Evolutionary conservation across 495 filamentous ascomycete species (phyloP).

Genomic region (Viridothelium virens): DNA sequence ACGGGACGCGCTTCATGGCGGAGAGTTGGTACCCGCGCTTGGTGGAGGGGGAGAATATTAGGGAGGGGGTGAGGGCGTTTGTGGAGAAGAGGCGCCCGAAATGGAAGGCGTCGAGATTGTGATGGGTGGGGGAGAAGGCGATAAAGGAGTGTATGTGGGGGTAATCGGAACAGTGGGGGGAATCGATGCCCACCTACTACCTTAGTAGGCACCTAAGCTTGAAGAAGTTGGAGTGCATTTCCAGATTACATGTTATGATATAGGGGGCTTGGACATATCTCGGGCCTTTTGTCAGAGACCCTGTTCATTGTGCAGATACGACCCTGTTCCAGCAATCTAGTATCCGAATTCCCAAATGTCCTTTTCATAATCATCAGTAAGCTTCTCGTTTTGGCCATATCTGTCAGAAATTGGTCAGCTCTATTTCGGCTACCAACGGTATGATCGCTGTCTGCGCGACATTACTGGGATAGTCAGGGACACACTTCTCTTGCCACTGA

Average conservation of each 20-base stretch:
- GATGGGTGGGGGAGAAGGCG: neutral
- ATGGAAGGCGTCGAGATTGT: slow-evolving; percentile 72
- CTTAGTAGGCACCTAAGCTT: too few relatives aligned
- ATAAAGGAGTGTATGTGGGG: neutral
- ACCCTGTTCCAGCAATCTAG: slow-evolving; percentile 18
- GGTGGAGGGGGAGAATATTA: slow-evolving; percentile 62
- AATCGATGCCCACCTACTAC: too few relatives aligned
- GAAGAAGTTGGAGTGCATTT: too few relatives aligned
- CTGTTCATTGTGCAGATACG: too few relatives aligned
- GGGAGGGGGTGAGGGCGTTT: slow-evolving; percentile 71
- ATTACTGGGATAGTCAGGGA: slow-evolving; percentile 7
- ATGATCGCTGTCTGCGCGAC: neutral
- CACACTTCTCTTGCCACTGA: slow-evolving; percentile 77
- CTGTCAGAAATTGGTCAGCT: slow-evolving; percentile 24
- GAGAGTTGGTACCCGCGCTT: slow-evolving; percentile 53
- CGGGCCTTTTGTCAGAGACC: too few relatives aligned
- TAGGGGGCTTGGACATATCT: too few relatives aligned
- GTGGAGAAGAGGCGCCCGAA: slow-evolving; percentile 65
- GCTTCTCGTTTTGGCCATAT: slow-evolving; percentile 61
- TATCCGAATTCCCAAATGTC: slow-evolving; percentile 74
- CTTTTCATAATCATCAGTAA: slow-evolving; percentile 80
- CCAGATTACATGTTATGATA: too few relatives aligned
- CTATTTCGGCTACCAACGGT: neutral
- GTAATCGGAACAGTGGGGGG: too few relatives aligned
- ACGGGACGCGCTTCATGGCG: slow-evolving; percentile 51